Base-by-base conservation (phyloP, 768 basidiomycete species). In the Podaxis rugospora region DNA sequence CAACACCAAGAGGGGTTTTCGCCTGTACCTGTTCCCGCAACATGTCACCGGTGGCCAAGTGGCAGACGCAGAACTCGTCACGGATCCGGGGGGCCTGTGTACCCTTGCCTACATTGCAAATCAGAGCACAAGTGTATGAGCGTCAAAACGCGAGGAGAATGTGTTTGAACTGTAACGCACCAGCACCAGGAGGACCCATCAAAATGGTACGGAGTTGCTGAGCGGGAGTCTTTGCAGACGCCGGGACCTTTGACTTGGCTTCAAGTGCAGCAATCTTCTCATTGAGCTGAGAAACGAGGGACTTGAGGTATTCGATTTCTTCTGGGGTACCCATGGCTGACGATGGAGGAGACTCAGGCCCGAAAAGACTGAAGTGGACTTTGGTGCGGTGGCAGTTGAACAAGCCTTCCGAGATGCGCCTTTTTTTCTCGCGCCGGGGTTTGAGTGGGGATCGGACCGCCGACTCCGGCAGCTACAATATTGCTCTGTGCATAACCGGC, bases 31-130 rank as follows among this genome's bases (percentile, higher is more conserved):
- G 94, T 64, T 94, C 92, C 53, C 97, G 90, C 61, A 99, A 83
- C 94, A 99, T 96, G 79, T 99, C 97, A 18, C 97, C 97, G 32
- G 97, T 99, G 25, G 97, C 96, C 67, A 99, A 80, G 78, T 99
- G 97, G 80, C 97, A 99, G 49, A 99, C 86, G 71, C 94, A 95
- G 80, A 91, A 99, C 70, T 92, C 84, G 64, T 93, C 88, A 55
- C 89, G 87, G 78, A 99, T 95, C 71, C 81, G 84, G 4, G 97
- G 96, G 0, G 95, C 97, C 75, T 99, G 97, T 2, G 97, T 99
- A 27, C 97, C 97, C 82, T 99, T 99, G 66, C 96, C 96, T 97
- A 70, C 35, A 65, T 59, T 39, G 27, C 21, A 28, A 46, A 25
- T 51, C 18, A 37, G 4, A 39, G 16, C 9, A 51, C 10, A 23